Percentiles rank a stretch among this genome's conserved stretches.
These are phyloP conservation scores for Oryza punctata DNA, from an alignment of 176 grass and related monocot species.

Conservation along the genomic window DNA sequence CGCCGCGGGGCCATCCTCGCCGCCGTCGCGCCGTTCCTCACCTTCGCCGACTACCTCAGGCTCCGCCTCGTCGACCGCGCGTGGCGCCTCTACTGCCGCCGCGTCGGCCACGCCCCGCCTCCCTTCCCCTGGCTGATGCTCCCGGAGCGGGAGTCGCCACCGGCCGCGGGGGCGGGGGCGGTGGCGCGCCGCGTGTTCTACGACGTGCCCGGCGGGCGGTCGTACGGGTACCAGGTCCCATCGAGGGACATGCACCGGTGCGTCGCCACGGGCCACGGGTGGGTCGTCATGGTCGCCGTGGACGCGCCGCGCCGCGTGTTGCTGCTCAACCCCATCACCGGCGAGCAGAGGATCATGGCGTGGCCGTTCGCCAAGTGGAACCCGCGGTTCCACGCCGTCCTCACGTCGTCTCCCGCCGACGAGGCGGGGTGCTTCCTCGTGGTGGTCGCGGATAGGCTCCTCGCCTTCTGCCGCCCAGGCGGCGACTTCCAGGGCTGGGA, in stretches of 20 bases:
- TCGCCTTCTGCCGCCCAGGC: conserved; percentile 47
- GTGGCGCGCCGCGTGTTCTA: conserved; percentile 41
- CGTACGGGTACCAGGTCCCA: conserved; percentile 40
- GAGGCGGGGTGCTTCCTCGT: conserved; percentile 41
- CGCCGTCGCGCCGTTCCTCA: conserved; percentile 22
- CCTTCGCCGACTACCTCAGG: conserved; percentile 43
- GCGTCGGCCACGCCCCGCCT: conserved; percentile 30
- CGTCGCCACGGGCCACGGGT: conserved; percentile 42
- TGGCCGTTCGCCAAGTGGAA: conserved; percentile 39
- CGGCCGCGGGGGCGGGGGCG: too few relatives aligned
- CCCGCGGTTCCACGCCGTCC: conserved; percentile 34
- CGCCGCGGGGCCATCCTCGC: conserved; percentile 16
- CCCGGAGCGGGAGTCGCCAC: not conserved
- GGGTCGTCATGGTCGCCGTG: conserved; percentile 43
- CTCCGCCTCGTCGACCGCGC: conserved; percentile 35
- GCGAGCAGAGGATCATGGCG: not conserved
- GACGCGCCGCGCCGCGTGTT: conserved; percentile 35
- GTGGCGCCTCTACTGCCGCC: conserved; percentile 37
- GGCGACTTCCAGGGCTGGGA: conserved; percentile 13
- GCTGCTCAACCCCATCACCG: conserved; percentile 40
- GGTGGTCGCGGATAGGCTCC: conserved; percentile 34
- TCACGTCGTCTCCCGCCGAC: conserved; percentile 23
- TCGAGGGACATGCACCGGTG: conserved; percentile 19
- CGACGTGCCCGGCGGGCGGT: conserved; percentile 38
- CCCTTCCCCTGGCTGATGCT: conserved; percentile 62